Base-by-base conservation (phyloP, 2,329 filamentous ascomycete species). In the Cryphonectria naterciae region DNA sequence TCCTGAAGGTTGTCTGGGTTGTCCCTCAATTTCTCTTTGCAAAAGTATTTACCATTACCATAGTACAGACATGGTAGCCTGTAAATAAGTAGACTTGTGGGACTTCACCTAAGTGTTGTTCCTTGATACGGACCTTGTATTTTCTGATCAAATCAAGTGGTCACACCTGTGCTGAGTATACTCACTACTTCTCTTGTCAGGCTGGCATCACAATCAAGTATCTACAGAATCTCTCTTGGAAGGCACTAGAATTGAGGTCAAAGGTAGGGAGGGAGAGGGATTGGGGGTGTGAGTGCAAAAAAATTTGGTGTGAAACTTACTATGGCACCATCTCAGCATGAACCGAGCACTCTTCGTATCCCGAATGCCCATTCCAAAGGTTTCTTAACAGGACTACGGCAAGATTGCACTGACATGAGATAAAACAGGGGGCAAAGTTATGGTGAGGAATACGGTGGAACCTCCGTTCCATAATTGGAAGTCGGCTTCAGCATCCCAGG, bases 391-490 rank as follows among this genome's bases (percentile, higher is more conserved):
- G 35, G 22, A 28, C 35, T 2, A 6, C 11, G n/a, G 61, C 61
- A 7, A 28, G 22, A 15, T 15, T 15, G 11, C 2, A 17, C 61
- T 2, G 39, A 11, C 35, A 28, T 7, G 13, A 46, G 61, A 28
- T 64, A 64, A 25, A 15, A 15, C 19, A 11, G 39, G 25, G 61
- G 39, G 61, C 6, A 32, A 22, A 13, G 0, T 2, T 13, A 10
- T 39, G 37, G n/a, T 35, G 37, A 39, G 35, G 17, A n/a, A 8
- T 46, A 28, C 7, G 41, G 32, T 49, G 37, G 28, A 32, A 22
- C 56, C 37, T 68, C 67, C 67, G 67, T 62, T 63, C 67, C 67
- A 68, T 52, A 68, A 62, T 54, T 68, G 67, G 67, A 68, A 68
- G 67, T 28, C 67, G 67, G 67, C 52, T 54, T 58, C 54, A 37